Evolutionary conservation across 495 filamentous ascomycete genomes (phyloP).

Genomic region (Apiosordaria backusii): DNA sequence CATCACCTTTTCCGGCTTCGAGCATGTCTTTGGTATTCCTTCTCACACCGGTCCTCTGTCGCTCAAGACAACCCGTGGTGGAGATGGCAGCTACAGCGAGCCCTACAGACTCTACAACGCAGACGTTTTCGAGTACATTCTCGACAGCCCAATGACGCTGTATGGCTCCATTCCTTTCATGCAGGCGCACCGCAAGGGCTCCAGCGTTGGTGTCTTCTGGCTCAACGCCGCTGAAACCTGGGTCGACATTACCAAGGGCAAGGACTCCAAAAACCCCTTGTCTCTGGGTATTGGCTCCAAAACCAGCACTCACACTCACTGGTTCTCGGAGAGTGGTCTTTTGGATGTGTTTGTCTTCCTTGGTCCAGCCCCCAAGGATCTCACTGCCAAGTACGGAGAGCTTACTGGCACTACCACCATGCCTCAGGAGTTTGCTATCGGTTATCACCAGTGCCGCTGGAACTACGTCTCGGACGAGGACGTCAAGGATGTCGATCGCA

Average conservation of each 20-base stretch:
- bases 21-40: slow-evolving; percentile 91
- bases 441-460: slow-evolving; percentile 97
- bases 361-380: slow-evolving; percentile 75
- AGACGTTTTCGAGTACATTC: slow-evolving; percentile 96
- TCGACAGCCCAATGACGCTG: slow-evolving; percentile 97
- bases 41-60: slow-evolving; percentile 87
- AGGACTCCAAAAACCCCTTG: slow-evolving; percentile 69
- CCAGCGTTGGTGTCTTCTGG: slow-evolving; percentile 98
- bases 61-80: slow-evolving; percentile 84
- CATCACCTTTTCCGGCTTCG: slow-evolving; percentile 86
- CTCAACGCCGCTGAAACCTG: slow-evolving; percentile 96
- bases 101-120: slow-evolving; percentile 96
- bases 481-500: slow-evolving; percentile 91
- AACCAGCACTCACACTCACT: slow-evolving; percentile 83
- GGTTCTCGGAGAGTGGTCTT: slow-evolving; percentile 89
- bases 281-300: slow-evolving; percentile 65
- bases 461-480: slow-evolving; percentile 97
- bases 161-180: slow-evolving; percentile 95
- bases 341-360: slow-evolving; percentile 93
- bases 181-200: slow-evolving; percentile 91
- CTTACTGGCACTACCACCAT: slow-evolving; percentile 93
- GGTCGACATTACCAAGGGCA: slow-evolving; percentile 89
- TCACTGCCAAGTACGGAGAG: slow-evolving; percentile 77
- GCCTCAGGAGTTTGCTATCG: slow-evolving; percentile 87
- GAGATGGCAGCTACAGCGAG: slow-evolving; percentile 75